Evolutionary conservation across 768 basidiomycete species (phyloP).

Genomic region (Leucocoprinus leucothites): DNA sequence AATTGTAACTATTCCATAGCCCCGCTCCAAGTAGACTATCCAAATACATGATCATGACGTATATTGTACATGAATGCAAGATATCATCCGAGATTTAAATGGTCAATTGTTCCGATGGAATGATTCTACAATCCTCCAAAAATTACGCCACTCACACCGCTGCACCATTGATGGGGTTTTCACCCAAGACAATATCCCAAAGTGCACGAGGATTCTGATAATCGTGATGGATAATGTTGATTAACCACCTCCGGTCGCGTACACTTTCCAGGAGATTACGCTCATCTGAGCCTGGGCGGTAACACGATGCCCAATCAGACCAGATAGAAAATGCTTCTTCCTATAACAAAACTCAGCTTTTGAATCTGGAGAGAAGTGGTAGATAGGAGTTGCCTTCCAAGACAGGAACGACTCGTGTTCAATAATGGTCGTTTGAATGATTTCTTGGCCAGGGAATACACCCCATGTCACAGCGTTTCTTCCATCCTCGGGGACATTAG

Average conservation of each 20-base stretch:
- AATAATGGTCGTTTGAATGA: conserved; percentile 94
- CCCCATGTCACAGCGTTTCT: conserved; percentile 99
- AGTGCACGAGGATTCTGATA: conserved; percentile 76
- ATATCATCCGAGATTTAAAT: background rate
- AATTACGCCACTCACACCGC: background rate
- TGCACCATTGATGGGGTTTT: background rate
- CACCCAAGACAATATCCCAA: conserved; percentile 77
- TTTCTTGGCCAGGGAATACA: conserved; percentile 95
- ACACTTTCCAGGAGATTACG: conserved; percentile 72
- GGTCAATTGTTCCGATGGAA: too few relatives aligned
- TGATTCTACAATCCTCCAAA: too few relatives aligned
- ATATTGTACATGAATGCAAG: background rate
- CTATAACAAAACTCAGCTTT: conserved; percentile 35
- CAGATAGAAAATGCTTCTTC: conserved; percentile 97
- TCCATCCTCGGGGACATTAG: conserved; percentile 74
- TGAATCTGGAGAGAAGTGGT: background rate
- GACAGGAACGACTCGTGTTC: conserved; percentile 91
- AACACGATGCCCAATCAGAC: conserved; percentile 91
- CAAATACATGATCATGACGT: background rate
- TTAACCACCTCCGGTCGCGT: conserved; percentile 77
- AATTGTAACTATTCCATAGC: background rate
- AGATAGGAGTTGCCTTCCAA: conserved; percentile 73
- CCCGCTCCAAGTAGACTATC: background rate
- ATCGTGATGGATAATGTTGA: conserved; percentile 92
- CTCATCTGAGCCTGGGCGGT: conserved; percentile 71